phyloP scores from a whole-genome alignment of 2,329 filamentous ascomycete genomes.

The Fusarium sp. region DNA sequence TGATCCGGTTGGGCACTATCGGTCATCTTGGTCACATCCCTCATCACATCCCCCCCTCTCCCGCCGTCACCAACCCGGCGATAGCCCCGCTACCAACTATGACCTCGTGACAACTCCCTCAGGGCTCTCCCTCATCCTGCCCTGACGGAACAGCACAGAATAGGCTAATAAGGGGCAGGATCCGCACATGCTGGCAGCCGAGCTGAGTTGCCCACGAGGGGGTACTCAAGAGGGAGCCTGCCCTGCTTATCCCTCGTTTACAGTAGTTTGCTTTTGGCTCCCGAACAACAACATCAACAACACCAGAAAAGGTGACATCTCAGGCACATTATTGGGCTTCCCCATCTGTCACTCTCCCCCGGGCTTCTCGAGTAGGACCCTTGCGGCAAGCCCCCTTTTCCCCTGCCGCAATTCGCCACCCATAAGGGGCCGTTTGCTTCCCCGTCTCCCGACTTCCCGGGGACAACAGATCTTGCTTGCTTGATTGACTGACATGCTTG shows the following conservation, averaged over 20 bases:
- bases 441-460: slow-evolving; percentile 17
- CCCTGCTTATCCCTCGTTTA: slow-evolving; percentile 23
- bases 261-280: slow-evolving; percentile 19
- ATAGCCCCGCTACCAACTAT: slow-evolving; percentile 36
- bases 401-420: slow-evolving; percentile 38
- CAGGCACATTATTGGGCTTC: slow-evolving; percentile 30
- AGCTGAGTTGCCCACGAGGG: slow-evolving; percentile 22
- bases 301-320: slow-evolving; percentile 26
- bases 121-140: slow-evolving; percentile 29
- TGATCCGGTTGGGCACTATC: slow-evolving; percentile 17
- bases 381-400: slow-evolving; percentile 25
- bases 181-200: slow-evolving; percentile 27
- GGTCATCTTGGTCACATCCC: slow-evolving; percentile 30
- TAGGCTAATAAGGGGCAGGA: slow-evolving; percentile 32
- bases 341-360: slow-evolving; percentile 5
- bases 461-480: slow-evolving; percentile 33
- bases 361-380: slow-evolving; percentile 11
- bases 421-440: slow-evolving; percentile 28
- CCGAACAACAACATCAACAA: slow-evolving; percentile 30
- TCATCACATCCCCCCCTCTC: slow-evolving; percentile 33
- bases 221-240: slow-evolving; percentile 3
- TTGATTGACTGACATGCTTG: slow-evolving; percentile 20
- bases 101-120: slow-evolving; percentile 39
- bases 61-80: slow-evolving; percentile 28
- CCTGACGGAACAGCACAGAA: slow-evolving; percentile 28